These are phyloP conservation scores for Fusarium nygamai DNA, from an alignment of 2,329 filamentous ascomycete species.

Conservation along the genomic window DNA sequence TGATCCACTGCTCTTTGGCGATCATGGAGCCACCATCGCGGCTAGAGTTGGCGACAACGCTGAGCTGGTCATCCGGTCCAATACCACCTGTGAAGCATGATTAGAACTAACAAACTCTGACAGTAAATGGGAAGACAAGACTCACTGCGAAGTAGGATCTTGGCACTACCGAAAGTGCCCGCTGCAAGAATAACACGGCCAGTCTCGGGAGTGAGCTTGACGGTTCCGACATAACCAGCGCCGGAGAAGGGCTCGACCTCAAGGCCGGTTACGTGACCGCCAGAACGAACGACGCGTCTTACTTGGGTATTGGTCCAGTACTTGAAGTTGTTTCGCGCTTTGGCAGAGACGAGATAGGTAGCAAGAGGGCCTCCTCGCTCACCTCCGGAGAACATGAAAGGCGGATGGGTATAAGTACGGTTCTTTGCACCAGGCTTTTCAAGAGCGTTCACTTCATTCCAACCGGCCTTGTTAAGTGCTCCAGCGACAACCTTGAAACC, in stretches of 20 bases:
- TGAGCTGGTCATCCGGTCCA: slow-evolving; percentile 8
- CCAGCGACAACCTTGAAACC: slow-evolving; percentile 3
- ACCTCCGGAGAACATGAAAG: slow-evolving; percentile 1
- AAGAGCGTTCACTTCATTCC: not conserved
- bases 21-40: slow-evolving; percentile 7
- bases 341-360: slow-evolving; percentile 12
- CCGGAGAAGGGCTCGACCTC: slow-evolving; percentile 7
- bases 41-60: not conserved
- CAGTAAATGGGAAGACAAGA: not conserved
- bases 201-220: slow-evolving; percentile 13
- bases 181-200: slow-evolving; percentile 8
- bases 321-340: not conserved
- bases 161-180: slow-evolving; percentile 8
- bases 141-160: slow-evolving; percentile 13
- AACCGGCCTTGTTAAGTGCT: not conserved
- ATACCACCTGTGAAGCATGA: not conserved
- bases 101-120: not conserved
- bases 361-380: slow-evolving; percentile 1
- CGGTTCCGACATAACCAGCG: not conserved
- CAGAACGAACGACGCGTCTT: slow-evolving; percentile 3
- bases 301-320: slow-evolving; percentile 15
- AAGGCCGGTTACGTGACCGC: not conserved
- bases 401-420: slow-evolving; percentile 3
- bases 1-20: slow-evolving; percentile 1
- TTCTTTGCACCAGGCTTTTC: not conserved